Base-by-base conservation (phyloP, 2,329 filamentous ascomycete genomes). In the Aspergillus sp. region DNA sequence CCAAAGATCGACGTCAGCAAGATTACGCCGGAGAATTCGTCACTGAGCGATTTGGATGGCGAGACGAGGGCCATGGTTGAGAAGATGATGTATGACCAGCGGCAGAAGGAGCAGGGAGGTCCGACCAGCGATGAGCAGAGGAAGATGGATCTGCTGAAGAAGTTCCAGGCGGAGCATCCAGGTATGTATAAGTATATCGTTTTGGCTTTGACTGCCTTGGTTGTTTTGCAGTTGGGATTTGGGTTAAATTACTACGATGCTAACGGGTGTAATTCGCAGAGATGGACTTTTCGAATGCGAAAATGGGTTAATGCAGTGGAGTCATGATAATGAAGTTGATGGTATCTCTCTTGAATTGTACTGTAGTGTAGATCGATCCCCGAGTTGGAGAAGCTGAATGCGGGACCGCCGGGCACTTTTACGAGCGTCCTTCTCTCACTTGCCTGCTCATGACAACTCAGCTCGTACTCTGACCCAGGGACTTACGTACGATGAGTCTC, bases 61-160 rank as follows among this genome's bases (percentile, higher is more conserved):
- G 90, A 96, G 82, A 99, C 95, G 54, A 85, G 95, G 63, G 85
- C 87, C 58, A 98, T 99, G 93, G 95, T 99, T 45, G 95, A 99
- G 86, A 99, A 99, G 86, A 99, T 99, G 95, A 99, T 99, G 95
- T 99, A 85, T 70, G 95, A 99, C 80, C 95, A 99, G 82, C 84
- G 90, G 65, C 93, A 98, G 80, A 99, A 99, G 86, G 93, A 98
- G 80, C 81, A 84, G 76, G 95, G 95, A 4, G 84, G 89, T 75
- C 91, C 92, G 47, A 92, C 89, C 12, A 96, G 91, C 64, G 95
- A 98, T 66, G 95, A 99, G 80, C 88, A 96, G 83, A 91, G 93
- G 82, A 98, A 98, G 84, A 78, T 87, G 72, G 93, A 99, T 56
- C 88, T 99, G 68, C 79, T 99, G 72, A 90, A 90, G 79, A 91